These are phyloP conservation scores for Rachicladosporium sp. DNA, from an alignment of 2,329 filamentous ascomycete species.

Conservation along the genomic window DNA sequence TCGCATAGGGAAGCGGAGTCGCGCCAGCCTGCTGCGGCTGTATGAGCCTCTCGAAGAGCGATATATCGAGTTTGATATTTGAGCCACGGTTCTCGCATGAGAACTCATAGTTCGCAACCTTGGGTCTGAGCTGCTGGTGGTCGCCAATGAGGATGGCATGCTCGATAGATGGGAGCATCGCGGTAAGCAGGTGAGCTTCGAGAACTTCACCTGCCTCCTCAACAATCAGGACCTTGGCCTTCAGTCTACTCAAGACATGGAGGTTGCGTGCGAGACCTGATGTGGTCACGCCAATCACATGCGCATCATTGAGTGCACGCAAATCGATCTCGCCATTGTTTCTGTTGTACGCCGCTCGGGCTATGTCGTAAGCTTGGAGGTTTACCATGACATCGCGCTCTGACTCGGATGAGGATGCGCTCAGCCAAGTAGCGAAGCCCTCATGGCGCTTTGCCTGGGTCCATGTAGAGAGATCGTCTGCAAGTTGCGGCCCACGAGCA, in stretches of 20 bases:
- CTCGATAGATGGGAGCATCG: constrained; percentile 46
- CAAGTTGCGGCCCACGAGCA: neutral
- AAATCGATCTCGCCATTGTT: constrained; percentile 27
- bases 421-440: no score
- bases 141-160: constrained; percentile 53
- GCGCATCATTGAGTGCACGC: constrained; percentile 29
- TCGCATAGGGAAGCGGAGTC: constrained; percentile 24
- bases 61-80: constrained; percentile 45
- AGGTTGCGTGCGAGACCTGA: constrained; percentile 45
- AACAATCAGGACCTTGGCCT: constrained; percentile 48
- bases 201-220: constrained; percentile 59
- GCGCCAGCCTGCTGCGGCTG: constrained; percentile 5
- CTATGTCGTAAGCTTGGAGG: constrained; percentile 10
- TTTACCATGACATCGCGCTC: constrained; percentile 1
- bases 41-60: constrained; percentile 49
- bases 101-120: constrained; percentile 42
- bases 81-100: constrained; percentile 36
- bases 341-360: constrained; percentile 12
- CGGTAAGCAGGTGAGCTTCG: constrained; percentile 48
- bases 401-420: no score
- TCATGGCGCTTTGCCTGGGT: no score
- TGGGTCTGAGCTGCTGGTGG: constrained; percentile 47
- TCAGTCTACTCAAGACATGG: constrained; percentile 36
- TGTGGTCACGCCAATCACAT: constrained; percentile 49
- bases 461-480: no score